phyloP scores from a whole-genome alignment of 345 rosid genomes.

The Eucalyptus shirleyi region DNA sequence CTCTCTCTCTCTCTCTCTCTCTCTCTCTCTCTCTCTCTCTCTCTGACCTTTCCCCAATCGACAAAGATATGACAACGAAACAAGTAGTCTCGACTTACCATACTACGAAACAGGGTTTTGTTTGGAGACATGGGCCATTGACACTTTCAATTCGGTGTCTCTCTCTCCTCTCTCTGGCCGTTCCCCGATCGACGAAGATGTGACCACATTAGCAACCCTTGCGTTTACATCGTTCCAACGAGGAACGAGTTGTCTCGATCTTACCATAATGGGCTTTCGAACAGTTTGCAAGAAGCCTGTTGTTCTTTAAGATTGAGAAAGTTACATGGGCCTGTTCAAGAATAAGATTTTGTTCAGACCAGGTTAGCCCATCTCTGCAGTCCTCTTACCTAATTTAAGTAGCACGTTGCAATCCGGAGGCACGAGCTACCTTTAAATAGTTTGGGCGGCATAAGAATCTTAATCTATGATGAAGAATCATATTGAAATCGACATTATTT shows the following conservation, averaged over 20 bases:
- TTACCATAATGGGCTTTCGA: background rate
- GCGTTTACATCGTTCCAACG: background rate
- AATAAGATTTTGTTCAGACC: background rate
- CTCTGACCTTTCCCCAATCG: background rate
- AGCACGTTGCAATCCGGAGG: background rate
- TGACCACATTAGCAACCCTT: background rate
- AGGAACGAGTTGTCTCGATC: background rate
- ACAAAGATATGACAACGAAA: background rate
- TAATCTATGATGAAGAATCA: background rate
- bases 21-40: background rate
- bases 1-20: background rate
- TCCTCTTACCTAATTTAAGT: background rate
- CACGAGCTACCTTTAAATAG: background rate
- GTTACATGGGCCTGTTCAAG: background rate
- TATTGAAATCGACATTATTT: background rate
- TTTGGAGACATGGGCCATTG: background rate
- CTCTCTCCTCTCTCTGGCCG: background rate
- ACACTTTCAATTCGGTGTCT: background rate
- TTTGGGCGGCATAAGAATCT: background rate
- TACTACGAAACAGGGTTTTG: background rate
- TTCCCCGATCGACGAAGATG: background rate
- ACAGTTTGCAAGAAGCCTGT: background rate
- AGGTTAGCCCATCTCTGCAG: background rate
- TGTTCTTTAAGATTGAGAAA: background rate
- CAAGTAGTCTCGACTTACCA: background rate